A percentile compares a stretch with the other conserved stretches of the same genome.
Conservation (phyloP, 306 rosid species). For the Acacia acuminata region DNA sequence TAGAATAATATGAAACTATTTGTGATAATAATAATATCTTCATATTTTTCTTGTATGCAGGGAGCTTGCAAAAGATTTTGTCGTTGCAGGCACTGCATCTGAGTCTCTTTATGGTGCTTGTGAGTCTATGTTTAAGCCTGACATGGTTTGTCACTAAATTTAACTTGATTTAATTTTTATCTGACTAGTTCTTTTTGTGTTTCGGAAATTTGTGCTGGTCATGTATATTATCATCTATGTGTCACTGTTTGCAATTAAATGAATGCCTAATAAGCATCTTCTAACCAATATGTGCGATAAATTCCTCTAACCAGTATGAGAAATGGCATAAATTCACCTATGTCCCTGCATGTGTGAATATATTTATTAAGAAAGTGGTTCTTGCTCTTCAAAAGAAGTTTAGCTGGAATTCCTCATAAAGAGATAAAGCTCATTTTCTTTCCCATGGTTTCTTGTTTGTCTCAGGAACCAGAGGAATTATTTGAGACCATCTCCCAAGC, state of each 20-base stretch:
- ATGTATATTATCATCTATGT: not conserved
- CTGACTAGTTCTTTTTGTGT: not conserved
- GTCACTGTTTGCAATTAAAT: not conserved
- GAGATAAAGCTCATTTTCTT: not conserved
- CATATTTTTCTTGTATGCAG: constrained; percentile 45
- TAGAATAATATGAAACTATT: constrained; percentile 19
- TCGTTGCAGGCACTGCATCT: constrained; percentile 95
- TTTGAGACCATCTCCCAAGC: constrained; percentile 97
- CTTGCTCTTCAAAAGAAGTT: not conserved
- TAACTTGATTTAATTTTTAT: constrained; percentile 26
- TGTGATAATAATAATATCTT: constrained; percentile 17
- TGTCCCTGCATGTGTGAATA: not conserved
- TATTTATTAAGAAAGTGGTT: constrained; percentile 9
- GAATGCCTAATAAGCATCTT: constrained; percentile 7
- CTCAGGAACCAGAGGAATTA: constrained; percentile 92
- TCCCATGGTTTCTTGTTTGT: not conserved
- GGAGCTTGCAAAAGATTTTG: constrained; percentile 97
- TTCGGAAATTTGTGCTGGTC: constrained; percentile 14
- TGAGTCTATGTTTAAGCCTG: constrained; percentile 95
- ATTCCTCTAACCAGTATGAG: not conserved
- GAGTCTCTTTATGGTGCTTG: constrained; percentile 99
- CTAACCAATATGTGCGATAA: not conserved
- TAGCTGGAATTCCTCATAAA: constrained; percentile 21
- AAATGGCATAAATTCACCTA: not conserved
- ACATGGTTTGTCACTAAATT: constrained; percentile 66